Evolutionary conservation across 1,139 yeast species (phyloP), one percentile per base, ranked within the genome.

Genomic region (Debaryomyces psychrophilus): DNA sequence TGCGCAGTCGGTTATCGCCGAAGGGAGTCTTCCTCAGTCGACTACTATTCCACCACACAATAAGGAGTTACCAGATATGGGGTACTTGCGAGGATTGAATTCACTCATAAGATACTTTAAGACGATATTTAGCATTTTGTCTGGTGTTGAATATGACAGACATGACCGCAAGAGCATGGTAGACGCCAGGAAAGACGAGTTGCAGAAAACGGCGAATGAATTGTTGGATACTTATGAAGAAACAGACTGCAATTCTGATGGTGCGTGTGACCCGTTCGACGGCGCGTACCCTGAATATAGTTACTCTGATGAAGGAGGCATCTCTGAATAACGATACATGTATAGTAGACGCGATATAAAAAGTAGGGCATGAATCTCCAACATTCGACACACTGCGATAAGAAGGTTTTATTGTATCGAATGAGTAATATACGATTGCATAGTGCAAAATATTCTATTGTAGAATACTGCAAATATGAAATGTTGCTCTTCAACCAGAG

Each of bases 1-100:
- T 74, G 98, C 98, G 1, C 96, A 93, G 60, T 87, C 96, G 58
- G 86, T 90, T 20, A 87, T 92, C n/a, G 82, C 83, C 5, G 87
- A 81, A 33, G 83, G 81, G 20, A 42, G 43, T 27, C 42, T 52
- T 15, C 54, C 56, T 5, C 41, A 51, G 4, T 45, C 59, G 9
- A 58, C 60, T 8, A 49, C 60, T 2, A 55, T 68, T 15, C 96
- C 97, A 1, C 97, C 97, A 1, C 71, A 66, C 41, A 84, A 84
- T 57, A 82, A 82, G 1, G 67, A 73, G 11, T 61, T 69, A 26
- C 83, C 90, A 2, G 99, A 95, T 67, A 64, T 68, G 53, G 99
- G 99, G 1, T 95, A 90, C 64, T 68, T 92, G 40, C 77, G 93
- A 39, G 99, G 99, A 0, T 65, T 95, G 38, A 68, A 71, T 38